These are phyloP conservation scores for Gomphus sp. DNA, from an alignment of 1,284 basidiomycete genomes.

Conservation along the genomic window DNA sequence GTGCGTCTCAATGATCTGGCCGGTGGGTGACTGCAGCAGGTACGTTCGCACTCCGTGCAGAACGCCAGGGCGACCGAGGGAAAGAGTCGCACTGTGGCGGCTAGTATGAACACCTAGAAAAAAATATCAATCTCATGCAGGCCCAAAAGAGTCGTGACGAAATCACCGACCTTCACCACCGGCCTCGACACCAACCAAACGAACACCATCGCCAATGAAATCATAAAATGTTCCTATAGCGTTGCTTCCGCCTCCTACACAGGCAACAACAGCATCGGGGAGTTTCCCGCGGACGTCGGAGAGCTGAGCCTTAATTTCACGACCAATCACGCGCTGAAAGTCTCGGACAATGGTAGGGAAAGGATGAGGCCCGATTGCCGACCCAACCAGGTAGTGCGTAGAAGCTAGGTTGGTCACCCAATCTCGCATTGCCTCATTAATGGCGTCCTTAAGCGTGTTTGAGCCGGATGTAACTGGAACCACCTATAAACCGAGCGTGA, in stretches of 20 bases:
- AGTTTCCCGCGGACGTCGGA: slow-evolving; percentile 70
- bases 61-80: slow-evolving; percentile 87
- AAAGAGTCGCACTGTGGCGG: slow-evolving; percentile 86
- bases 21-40: slow-evolving; percentile 79
- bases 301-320: slow-evolving; percentile 91
- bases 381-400: slow-evolving; percentile 97
- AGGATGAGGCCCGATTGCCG: slow-evolving; percentile 95
- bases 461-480: slow-evolving; percentile 93
- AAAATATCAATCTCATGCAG: background rate
- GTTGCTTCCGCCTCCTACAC: slow-evolving; percentile 96
- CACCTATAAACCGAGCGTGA: slow-evolving; percentile 40
- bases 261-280: slow-evolving; percentile 92
- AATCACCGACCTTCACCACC: slow-evolving; percentile 72
- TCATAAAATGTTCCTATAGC: slow-evolving; percentile 97
- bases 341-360: slow-evolving; percentile 99
- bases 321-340: slow-evolving; percentile 93
- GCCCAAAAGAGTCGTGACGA: background rate
- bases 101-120: slow-evolving; percentile 74
- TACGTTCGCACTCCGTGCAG: slow-evolving; percentile 96
- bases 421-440: slow-evolving; percentile 94
- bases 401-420: slow-evolving; percentile 95
- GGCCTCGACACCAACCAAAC: slow-evolving; percentile 90
- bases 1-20: slow-evolving; percentile 96
- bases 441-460: slow-evolving; percentile 94
- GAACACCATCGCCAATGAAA: slow-evolving; percentile 80